phyloP scores from a whole-genome alignment of 345 rosid genomes.

The Erodium maritimum region DNA sequence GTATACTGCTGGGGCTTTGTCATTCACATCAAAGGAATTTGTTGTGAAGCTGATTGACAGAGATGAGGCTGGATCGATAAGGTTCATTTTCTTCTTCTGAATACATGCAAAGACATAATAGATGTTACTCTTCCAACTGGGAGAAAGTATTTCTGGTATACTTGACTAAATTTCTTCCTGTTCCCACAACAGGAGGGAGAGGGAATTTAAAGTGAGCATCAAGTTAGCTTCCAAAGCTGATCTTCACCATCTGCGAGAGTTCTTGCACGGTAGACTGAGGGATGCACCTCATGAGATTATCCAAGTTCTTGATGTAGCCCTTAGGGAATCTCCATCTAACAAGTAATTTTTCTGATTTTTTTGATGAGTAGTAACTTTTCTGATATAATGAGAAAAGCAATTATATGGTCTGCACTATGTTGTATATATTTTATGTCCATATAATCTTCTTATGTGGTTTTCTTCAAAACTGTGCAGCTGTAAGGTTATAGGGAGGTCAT shows the following conservation, averaged over 20 bases:
- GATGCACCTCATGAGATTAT: slow-evolving; percentile 54
- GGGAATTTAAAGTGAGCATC: slow-evolving; percentile 39
- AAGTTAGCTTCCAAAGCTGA: slow-evolving; percentile 35
- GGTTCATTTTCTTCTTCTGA: too few relatives aligned
- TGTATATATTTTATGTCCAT: too few relatives aligned
- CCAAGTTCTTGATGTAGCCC: slow-evolving; percentile 61
- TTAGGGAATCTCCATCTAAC: slow-evolving; percentile 32
- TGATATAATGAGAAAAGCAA: too few relatives aligned
- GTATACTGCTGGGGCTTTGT: slow-evolving; percentile 58
- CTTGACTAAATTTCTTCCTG: too few relatives aligned
- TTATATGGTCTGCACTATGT: too few relatives aligned
- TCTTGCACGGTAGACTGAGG: slow-evolving; percentile 19
- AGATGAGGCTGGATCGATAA: slow-evolving; percentile 3
- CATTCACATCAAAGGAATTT: slow-evolving; percentile 52
- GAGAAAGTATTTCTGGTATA: too few relatives aligned
- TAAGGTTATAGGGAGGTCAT: slow-evolving; percentile 50
- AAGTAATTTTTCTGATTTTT: slow-evolving; percentile 12
- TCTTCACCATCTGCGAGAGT: slow-evolving; percentile 27
- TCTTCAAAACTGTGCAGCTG: slow-evolving; percentile 16
- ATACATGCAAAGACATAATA: too few relatives aligned
- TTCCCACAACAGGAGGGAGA: slow-evolving; percentile 32
- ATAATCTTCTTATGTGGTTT: too few relatives aligned
- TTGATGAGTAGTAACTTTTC: slow-evolving; percentile 24
- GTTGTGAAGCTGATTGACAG: slow-evolving; percentile 21
- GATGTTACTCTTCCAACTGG: too few relatives aligned